Evolutionary conservation across 2,329 filamentous ascomycete species (phyloP).

Genomic region (Diaporthe nobilis): DNA sequence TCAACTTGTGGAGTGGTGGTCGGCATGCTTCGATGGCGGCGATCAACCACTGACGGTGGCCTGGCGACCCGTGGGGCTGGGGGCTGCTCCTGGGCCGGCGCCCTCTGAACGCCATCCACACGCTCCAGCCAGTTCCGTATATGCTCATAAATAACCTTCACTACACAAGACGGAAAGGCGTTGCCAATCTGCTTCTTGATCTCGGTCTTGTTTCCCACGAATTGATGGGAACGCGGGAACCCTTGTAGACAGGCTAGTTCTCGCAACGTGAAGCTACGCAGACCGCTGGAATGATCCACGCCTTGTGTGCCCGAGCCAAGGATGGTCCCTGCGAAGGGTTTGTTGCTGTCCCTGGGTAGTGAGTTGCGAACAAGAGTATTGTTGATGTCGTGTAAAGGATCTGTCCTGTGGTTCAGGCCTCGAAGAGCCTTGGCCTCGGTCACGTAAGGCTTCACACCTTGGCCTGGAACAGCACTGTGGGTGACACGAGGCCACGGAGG

Average conservation of each 20-base stretch:
- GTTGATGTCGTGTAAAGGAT: conserved; percentile 56
- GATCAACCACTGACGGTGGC: too few relatives aligned
- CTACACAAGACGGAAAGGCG: conserved; percentile 77
- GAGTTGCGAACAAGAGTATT: conserved; percentile 44
- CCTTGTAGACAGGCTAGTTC: conserved; percentile 81
- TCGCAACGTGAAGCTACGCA: conserved; percentile 72
- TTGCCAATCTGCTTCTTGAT: conserved; percentile 81
- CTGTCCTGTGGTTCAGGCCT: conserved; percentile 48
- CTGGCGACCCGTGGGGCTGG: background rate
- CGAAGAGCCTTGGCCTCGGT: conserved; percentile 61
- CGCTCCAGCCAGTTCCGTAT: conserved; percentile 61
- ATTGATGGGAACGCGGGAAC: conserved; percentile 74
- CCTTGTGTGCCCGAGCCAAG: conserved; percentile 74
- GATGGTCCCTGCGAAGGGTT: conserved; percentile 68
- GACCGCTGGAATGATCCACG: conserved; percentile 73
- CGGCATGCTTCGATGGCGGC: background rate
- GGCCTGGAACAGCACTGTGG: conserved; percentile 57
- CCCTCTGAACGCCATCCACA: conserved; percentile 54
- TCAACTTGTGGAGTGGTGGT: background rate
- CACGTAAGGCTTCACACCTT: conserved; percentile 55
- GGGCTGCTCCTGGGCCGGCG: background rate
- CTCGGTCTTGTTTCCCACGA: conserved; percentile 56
- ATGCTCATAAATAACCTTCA: conserved; percentile 63
- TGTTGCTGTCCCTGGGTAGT: conserved; percentile 60
- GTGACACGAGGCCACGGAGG: conserved; percentile 76